These are phyloP conservation scores for Trifolium fragiferum DNA, from an alignment of 306 rosid genomes.

Conservation along the genomic window DNA sequence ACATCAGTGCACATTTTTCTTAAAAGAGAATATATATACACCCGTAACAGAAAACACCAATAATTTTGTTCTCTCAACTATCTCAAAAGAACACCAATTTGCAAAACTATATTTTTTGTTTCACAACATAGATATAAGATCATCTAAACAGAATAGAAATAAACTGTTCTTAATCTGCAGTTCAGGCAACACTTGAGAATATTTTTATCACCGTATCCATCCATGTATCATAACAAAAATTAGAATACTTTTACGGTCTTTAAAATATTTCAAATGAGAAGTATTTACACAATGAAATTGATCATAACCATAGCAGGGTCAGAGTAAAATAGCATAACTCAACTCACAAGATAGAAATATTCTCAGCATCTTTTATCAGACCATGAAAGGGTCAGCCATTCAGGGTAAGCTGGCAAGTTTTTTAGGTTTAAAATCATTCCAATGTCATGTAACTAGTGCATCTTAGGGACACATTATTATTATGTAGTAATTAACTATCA, in stretches of 20 bases:
- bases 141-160: background rate
- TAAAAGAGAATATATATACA: slow-evolving; percentile 2
- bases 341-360: slow-evolving; percentile 1
- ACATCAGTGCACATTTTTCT: background rate
- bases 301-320: background rate
- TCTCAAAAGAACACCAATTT: slow-evolving; percentile 9
- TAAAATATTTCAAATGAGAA: background rate
- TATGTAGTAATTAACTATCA: background rate
- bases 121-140: background rate
- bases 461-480: background rate
- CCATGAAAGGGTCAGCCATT: background rate
- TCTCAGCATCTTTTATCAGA: slow-evolving; percentile 4
- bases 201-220: slow-evolving; percentile 9
- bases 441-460: slow-evolving; percentile 19
- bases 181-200: background rate
- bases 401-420: slow-evolving; percentile 1
- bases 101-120: background rate
- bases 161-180: background rate
- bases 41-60: background rate
- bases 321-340: background rate
- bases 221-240: background rate
- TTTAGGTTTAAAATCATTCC: slow-evolving; percentile 18
- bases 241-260: background rate
- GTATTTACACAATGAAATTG: background rate
- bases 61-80: background rate